These are phyloP conservation scores for Globisporangium perplexum DNA, from an alignment of 352 stramenopile genomes.

Conservation along the genomic window DNA sequence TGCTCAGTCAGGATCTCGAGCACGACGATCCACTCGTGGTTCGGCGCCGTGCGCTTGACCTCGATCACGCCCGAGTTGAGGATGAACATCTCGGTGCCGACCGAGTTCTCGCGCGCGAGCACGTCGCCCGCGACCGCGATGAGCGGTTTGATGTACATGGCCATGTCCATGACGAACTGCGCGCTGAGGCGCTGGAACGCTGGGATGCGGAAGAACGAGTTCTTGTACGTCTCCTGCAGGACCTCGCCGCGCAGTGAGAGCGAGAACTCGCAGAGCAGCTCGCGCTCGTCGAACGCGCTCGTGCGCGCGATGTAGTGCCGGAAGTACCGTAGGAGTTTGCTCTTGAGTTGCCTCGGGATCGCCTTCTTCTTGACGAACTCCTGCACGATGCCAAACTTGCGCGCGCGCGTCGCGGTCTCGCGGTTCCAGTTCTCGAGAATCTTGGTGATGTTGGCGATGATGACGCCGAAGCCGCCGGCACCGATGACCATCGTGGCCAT, in stretches of 20 bases:
- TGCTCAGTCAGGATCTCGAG: constrained; percentile 68
- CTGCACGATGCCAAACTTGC: constrained; percentile 60
- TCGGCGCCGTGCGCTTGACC: constrained; percentile 45
- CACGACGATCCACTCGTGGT: constrained; percentile 63
- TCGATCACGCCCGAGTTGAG: constrained; percentile 72
- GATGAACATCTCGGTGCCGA: constrained; percentile 82
- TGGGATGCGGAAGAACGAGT: constrained; percentile 70
- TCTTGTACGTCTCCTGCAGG: constrained; percentile 68
- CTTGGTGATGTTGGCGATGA: constrained; percentile 84
- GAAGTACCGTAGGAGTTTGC: constrained; percentile 62
- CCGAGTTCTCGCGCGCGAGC: constrained; percentile 48
- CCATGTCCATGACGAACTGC: constrained; percentile 82
- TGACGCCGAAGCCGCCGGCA: constrained; percentile 67
- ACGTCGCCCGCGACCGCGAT: constrained; percentile 65
- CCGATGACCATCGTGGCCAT: constrained; percentile 74
- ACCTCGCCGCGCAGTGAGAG: constrained; percentile 70
- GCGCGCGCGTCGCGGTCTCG: constrained; percentile 40
- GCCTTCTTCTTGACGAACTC: constrained; percentile 59
- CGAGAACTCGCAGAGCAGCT: constrained; percentile 71
- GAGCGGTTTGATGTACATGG: constrained; percentile 80
- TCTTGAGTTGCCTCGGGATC: constrained; percentile 44
- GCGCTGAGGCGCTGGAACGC: constrained; percentile 62
- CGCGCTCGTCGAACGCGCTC: constrained; percentile 67
- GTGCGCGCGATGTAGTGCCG: constrained; percentile 77
- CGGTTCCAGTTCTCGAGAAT: constrained; percentile 79